Evolutionary conservation across 2,329 filamentous ascomycete genomes (phyloP).

Genomic region (Amauroascus verrucosus): DNA sequence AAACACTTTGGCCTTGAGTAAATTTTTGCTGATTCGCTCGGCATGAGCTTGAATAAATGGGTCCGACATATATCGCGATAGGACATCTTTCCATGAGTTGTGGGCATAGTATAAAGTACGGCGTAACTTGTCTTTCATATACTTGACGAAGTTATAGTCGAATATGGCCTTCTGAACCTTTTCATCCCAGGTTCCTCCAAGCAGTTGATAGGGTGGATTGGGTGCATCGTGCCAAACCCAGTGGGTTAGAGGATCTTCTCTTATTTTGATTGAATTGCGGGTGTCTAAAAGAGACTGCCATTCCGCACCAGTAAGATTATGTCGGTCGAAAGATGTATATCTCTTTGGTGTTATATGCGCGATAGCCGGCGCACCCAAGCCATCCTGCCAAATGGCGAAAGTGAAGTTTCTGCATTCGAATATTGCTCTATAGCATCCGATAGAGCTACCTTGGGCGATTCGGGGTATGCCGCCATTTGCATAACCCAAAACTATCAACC

Average conservation of each 20-base stretch:
- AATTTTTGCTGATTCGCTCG: neutral
- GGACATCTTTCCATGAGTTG: neutral
- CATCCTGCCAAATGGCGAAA: neutral
- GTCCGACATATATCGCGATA: neutral
- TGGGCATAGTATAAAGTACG: neutral
- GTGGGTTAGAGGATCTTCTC: neutral
- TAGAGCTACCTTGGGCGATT: neutral
- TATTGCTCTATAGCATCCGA: neutral
- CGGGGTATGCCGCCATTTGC: neutral
- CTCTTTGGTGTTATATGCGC: neutral
- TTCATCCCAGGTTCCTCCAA: neutral
- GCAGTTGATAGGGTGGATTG: neutral
- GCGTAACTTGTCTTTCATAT: neutral
- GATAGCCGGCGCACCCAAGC: neutral
- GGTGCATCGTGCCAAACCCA: neutral
- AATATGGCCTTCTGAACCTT: neutral
- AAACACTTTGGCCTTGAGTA: constrained; percentile 1
- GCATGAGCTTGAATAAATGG: neutral
- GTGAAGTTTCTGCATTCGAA: neutral
- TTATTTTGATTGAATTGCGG: neutral
- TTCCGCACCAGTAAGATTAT: neutral
- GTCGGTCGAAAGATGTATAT: neutral
- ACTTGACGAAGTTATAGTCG: neutral
- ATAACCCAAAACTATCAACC: neutral
- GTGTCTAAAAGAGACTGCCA: neutral